Conservation (phyloP, 2,329 filamentous ascomycete genomes). For the Hymenoscyphus albidus region DNA sequence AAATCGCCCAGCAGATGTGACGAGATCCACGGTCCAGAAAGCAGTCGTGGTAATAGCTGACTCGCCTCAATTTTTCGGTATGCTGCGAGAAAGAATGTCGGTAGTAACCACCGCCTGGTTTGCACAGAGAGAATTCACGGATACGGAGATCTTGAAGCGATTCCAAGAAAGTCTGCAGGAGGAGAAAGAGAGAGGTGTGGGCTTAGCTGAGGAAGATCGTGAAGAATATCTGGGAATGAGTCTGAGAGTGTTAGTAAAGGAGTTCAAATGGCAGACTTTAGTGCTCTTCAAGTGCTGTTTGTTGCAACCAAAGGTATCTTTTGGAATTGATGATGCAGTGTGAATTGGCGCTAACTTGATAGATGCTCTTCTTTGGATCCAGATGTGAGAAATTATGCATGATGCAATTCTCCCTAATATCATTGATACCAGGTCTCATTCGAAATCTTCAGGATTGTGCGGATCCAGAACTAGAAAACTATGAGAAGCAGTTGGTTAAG, state of each 20-base stretch:
- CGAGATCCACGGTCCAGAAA: constrained; percentile 96
- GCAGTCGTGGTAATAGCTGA: constrained; percentile 94
- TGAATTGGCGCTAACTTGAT: constrained; percentile 9
- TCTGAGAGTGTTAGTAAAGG: constrained; percentile 83
- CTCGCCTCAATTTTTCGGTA: constrained; percentile 83
- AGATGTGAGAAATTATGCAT: constrained; percentile 94
- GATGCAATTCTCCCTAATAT: constrained; percentile 96
- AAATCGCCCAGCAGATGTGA: constrained; percentile 81
- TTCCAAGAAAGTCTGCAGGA: constrained; percentile 86
- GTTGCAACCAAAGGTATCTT: constrained; percentile 81
- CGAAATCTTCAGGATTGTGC: constrained; percentile 91
- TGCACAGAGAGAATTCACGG: constrained; percentile 85
- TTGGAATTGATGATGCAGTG: neutral
- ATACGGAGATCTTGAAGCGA: constrained; percentile 81
- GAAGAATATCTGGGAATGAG: constrained; percentile 89
- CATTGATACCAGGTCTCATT: constrained; percentile 88
- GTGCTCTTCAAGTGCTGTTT: constrained; percentile 92
- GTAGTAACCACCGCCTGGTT: constrained; percentile 97
- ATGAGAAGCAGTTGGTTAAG: constrained; percentile 69
- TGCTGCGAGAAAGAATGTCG: constrained; percentile 82
- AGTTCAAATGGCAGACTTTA: constrained; percentile 92
- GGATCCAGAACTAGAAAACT: constrained; percentile 84
- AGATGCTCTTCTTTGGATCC: constrained; percentile 99
- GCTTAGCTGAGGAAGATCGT: constrained; percentile 61
- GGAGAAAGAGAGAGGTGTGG: constrained; percentile 61